Evolutionary conservation across 2,329 filamentous ascomycete genomes (phyloP).

Genomic region (Endoconidiophora laricicola): DNA sequence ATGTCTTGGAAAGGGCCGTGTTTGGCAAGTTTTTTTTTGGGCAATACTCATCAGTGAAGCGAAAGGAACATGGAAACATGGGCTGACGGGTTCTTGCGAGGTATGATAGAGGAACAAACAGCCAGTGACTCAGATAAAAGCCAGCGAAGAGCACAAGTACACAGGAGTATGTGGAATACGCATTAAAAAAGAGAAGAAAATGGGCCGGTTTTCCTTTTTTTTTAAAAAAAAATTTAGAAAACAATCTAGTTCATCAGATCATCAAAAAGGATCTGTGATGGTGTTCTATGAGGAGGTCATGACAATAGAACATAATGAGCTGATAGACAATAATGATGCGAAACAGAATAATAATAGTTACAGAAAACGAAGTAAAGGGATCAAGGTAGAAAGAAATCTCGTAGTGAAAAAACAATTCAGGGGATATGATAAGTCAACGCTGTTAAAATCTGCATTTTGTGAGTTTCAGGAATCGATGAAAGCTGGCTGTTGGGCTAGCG

Average conservation of each 20-base stretch:
- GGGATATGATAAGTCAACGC: background rate
- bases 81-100: too few species aligned
- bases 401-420: background rate
- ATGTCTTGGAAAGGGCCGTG: slow-evolving; percentile 2
- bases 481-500: background rate
- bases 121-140: too few species aligned
- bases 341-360: background rate
- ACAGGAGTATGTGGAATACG: too few species aligned
- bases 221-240: too few species aligned
- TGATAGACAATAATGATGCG: background rate
- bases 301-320: background rate
- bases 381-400: background rate
- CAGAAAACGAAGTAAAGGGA: slow-evolving; percentile 3
- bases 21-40: background rate
- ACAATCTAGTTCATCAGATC: too few species aligned
- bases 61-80: too few species aligned
- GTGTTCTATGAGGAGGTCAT: too few species aligned
- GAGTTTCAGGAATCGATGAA: slow-evolving; percentile 10
- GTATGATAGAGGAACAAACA: too few species aligned
- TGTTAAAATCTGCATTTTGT: slow-evolving; percentile 1
- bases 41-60: background rate
- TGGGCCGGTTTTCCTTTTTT: too few species aligned
- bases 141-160: too few species aligned
- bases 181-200: too few species aligned
- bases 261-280: too few species aligned